A percentile compares a stretch with the other conserved stretches of the same genome.
These are phyloP conservation scores for Pseudogymnoascus sp. DNA, from an alignment of 2,329 filamentous ascomycete species.

Conservation along the genomic window DNA sequence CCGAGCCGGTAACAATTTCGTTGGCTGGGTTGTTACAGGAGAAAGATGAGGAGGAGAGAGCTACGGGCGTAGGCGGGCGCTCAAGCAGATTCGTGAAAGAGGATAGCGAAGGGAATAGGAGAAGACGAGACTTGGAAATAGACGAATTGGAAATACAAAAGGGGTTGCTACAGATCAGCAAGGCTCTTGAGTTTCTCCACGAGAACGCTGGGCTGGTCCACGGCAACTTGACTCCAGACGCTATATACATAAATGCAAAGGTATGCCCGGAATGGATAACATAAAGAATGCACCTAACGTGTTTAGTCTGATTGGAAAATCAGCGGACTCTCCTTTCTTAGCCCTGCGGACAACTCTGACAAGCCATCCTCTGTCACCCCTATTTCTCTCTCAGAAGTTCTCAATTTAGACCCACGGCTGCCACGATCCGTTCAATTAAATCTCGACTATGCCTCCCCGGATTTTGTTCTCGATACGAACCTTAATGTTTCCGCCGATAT, in stretches of 20 bases:
- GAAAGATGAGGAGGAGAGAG: conserved; percentile 79
- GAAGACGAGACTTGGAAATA: conserved; percentile 79
- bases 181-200: conserved; percentile 90
- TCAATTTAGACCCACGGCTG: conserved; percentile 79
- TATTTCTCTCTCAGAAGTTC: conserved; percentile 73
- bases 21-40: conserved; percentile 74
- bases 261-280: conserved; percentile 34
- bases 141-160: conserved; percentile 98
- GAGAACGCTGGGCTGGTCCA: conserved; percentile 92
- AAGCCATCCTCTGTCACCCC: conserved; percentile 70
- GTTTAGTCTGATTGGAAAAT: conserved; percentile 93
- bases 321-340: conserved; percentile 85
- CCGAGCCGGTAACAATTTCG: conserved; percentile 86
- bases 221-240: conserved; percentile 88
- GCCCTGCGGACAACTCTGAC: conserved; percentile 68
- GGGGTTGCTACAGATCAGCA: conserved; percentile 84
- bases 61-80: conserved; percentile 61
- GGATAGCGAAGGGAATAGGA: conserved; percentile 65
- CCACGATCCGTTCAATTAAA: conserved; percentile 80
- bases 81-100: conserved; percentile 76
- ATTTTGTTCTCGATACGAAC: conserved; percentile 89
- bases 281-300: conserved; percentile 27
- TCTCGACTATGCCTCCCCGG: conserved; percentile 88
- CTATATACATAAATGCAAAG: conserved; percentile 91
- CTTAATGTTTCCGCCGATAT: conserved; percentile 80